Evolutionary conservation across 345 rosid genomes (phyloP), one percentile per base, ranked within the genome.

Genomic region (Brassica carinata): DNA sequence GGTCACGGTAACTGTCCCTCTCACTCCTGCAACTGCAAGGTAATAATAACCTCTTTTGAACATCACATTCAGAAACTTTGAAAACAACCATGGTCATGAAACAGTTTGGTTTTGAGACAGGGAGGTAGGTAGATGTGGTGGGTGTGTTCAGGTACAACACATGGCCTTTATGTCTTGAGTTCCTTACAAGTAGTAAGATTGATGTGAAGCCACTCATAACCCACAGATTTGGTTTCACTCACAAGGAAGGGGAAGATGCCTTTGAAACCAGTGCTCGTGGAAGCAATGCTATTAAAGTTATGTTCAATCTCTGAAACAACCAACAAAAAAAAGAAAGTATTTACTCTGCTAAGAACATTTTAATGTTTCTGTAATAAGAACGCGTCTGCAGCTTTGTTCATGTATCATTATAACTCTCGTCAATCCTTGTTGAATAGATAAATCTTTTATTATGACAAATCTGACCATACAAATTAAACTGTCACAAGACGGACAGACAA

Each of bases 21-120:
- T 92, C 38, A 90, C 97, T 72, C 88, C 95, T 26, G 93, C 97
- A 62, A 98, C 99, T 45, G 97, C 94, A 69, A 92, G 98, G 97
- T 92, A 23, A 23, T 19, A 19, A 19, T 23, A 8, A 59, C 14
- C 15, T 69, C 67, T 55, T 66, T 64, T 33, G 19, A 48, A 31
- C 8, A 69, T 17, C 48, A 33, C 17, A 62, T 15, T 15, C n/a
- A 68, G 43, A 45, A 74, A 29, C 10, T 31, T 71, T 51, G 10
- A 19, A 29, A 67, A 18, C 30, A 59, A 40, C 31, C 34, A 38
- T 58, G 30, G 31, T 29, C 2, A 19, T 23, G 17, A 65, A 79
- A 45, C 14, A 11, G 23, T n/a, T 30, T 71, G 40, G 58, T 29
- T 62, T 59, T 59, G 84, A 71, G 43, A 61, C 87, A 93, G 97